A percentile compares a stretch with the other conserved stretches of the same genome.
Conservation (phyloP, 2,329 filamentous ascomycete genomes). For the Ceratocystis alfenasii region DNA sequence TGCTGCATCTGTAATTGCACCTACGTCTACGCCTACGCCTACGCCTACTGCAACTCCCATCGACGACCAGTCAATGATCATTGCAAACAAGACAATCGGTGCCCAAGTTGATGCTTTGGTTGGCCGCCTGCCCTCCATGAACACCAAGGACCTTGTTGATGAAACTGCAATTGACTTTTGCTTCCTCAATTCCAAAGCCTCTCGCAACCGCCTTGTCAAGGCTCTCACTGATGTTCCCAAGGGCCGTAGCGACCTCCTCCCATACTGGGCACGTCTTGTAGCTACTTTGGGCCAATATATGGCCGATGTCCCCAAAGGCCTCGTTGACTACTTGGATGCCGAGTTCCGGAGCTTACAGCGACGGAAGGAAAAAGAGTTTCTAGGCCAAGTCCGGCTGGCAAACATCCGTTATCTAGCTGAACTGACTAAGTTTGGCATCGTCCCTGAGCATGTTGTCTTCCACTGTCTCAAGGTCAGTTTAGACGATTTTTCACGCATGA, state of each 20-base stretch:
- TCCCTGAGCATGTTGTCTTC: conserved; percentile 97
- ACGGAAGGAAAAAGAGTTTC: conserved; percentile 93
- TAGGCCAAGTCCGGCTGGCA: conserved; percentile 82
- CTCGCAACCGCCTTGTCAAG: conserved; percentile 85
- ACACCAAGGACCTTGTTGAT: conserved; percentile 82
- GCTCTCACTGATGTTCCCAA: conserved; percentile 90
- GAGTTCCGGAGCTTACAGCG: conserved; percentile 94
- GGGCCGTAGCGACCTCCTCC: conserved; percentile 79
- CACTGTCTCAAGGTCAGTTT: conserved; percentile 96
- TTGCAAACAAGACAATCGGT: conserved; percentile 94
- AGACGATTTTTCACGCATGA: conserved; percentile 97
- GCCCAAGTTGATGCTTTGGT: conserved; percentile 90
- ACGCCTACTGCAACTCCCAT: conserved; percentile 35
- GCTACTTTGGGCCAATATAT: conserved; percentile 90
- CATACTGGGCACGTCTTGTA: conserved; percentile 81
- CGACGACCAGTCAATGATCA: conserved; percentile 84
- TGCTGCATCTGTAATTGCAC: background rate
- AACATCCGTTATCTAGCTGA: conserved; percentile 98
- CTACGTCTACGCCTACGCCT: conserved; percentile 40
- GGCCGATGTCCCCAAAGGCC: conserved; percentile 80
- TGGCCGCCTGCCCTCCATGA: conserved; percentile 77
- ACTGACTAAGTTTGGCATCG: conserved; percentile 93
- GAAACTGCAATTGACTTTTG: conserved; percentile 93
- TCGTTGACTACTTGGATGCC: conserved; percentile 86
- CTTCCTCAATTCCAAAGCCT: conserved; percentile 96